Evolutionary conservation across 306 rosid genomes (phyloP).

Genomic region (Oemleria cerasiformis): DNA sequence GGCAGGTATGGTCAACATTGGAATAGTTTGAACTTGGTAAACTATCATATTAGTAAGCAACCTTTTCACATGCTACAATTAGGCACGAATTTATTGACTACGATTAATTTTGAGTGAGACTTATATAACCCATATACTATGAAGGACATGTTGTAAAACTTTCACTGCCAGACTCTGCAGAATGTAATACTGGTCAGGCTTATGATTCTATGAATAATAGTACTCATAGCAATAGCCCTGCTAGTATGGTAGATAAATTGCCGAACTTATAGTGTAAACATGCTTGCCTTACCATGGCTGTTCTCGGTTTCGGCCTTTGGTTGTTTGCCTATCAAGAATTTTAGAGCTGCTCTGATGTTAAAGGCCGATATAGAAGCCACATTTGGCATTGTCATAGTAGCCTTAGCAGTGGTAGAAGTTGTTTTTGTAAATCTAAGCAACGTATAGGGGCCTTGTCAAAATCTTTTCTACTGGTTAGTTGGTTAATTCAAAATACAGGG

Average conservation of each 20-base stretch:
- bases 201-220: neutral
- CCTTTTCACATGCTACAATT: slow-evolving; percentile 4
- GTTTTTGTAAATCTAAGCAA: neutral
- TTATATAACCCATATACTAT: neutral
- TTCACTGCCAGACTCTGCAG: neutral
- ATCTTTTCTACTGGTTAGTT: neutral
- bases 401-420: neutral
- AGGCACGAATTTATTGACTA: neutral
- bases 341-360: neutral
- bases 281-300: neutral
- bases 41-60: neutral
- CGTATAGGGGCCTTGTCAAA: neutral
- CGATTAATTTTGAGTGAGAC: neutral
- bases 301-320: neutral
- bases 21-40: slow-evolving; percentile 10
- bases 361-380: neutral
- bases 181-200: neutral
- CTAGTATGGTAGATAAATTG: neutral
- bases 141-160: neutral
- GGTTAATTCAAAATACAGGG: neutral
- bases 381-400: neutral
- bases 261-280: neutral
- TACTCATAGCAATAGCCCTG: neutral
- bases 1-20: slow-evolving; percentile 37
- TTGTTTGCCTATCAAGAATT: neutral